Base-by-base conservation (phyloP, 139 green algal species). In the Trebouxia sp. region DNA sequence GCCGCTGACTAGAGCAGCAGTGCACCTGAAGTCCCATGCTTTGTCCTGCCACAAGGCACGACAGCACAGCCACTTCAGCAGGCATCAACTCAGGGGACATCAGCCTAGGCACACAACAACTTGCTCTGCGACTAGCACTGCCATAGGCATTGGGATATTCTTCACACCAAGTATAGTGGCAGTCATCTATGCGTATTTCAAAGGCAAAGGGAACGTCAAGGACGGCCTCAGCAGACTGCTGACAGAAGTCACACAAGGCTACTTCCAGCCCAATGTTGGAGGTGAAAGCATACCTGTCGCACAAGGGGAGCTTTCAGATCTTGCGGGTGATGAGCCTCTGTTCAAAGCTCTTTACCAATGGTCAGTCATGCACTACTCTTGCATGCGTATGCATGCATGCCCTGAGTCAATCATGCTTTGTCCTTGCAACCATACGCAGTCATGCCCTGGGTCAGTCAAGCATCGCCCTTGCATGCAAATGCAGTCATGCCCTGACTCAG, bases 311-410 rank as follows among this genome's bases (percentile, higher is more conserved):
- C 88, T 98, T 7, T 94, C 89, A 32, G 95, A 98, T 82, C 87
- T 98, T 51, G 93, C 93, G 17, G 95, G 93, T 1, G 94, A 96
- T 70, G 88, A 97, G 81, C 95, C 95, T 0, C 89, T 98, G 38
- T 98, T 98, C 91, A 95, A 95, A 82, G 92, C 94, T 9, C 87
- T 98, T 41, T 97, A 96, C 83, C 88, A 96, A 45, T 98, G 93
- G 94, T 97, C 81, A 56, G 91, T n/a, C 35, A 72, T 45, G 12
- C 35, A 72, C 20, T 10, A 35, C 28, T 22, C 24, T 1, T 37
- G 47, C 3, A 53, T 11, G 3, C 47, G 20, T 53, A 3, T 26
- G 14, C 47, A 53, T 14, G 20, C 47, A 53, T 53, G 20, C 47
- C 47, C 2, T 10, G n/a, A n/a, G n/a, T n/a, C n/a, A n/a, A n/a